These are phyloP conservation scores for Chaetomium sp. DNA, from an alignment of 2,329 filamentous ascomycete species.

Conservation along the genomic window DNA sequence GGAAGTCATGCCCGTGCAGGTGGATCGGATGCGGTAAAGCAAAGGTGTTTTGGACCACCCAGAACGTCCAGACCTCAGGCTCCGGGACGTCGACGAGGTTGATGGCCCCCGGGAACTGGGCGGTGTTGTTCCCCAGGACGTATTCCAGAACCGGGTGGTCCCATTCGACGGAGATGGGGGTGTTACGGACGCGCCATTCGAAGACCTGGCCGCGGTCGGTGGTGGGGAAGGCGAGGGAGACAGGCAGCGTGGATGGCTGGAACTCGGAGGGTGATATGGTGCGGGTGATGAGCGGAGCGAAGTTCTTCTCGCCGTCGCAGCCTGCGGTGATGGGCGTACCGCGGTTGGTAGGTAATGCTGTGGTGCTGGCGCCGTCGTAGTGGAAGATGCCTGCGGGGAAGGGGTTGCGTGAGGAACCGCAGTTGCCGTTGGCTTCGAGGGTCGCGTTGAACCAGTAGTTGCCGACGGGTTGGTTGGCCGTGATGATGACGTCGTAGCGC, in stretches of 20 bases:
- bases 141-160: slow-evolving; percentile 35
- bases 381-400: slow-evolving; percentile 34
- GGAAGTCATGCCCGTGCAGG: slow-evolving; percentile 29
- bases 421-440: slow-evolving; percentile 24
- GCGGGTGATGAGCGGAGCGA: slow-evolving; percentile 27
- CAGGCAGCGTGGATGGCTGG: slow-evolving; percentile 19
- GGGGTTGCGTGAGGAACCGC: slow-evolving; percentile 28
- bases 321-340: slow-evolving; percentile 25
- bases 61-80: neutral
- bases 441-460: slow-evolving; percentile 39
- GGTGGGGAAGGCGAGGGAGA: slow-evolving; percentile 18
- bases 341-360: slow-evolving; percentile 24
- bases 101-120: slow-evolving; percentile 22
- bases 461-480: slow-evolving; percentile 30
- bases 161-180: slow-evolving; percentile 35
- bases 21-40: slow-evolving; percentile 30
- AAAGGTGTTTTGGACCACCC: neutral
- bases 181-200: slow-evolving; percentile 30
- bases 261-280: slow-evolving; percentile 26
- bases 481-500: slow-evolving; percentile 43
- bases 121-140: slow-evolving; percentile 25
- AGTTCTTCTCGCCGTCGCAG: slow-evolving; percentile 20
- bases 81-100: slow-evolving; percentile 27
- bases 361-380: slow-evolving; percentile 30
- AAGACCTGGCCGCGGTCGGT: slow-evolving; percentile 6